Base-by-base conservation (phyloP, 1,139 yeast genomes). In the Yarrowia galli region DNA sequence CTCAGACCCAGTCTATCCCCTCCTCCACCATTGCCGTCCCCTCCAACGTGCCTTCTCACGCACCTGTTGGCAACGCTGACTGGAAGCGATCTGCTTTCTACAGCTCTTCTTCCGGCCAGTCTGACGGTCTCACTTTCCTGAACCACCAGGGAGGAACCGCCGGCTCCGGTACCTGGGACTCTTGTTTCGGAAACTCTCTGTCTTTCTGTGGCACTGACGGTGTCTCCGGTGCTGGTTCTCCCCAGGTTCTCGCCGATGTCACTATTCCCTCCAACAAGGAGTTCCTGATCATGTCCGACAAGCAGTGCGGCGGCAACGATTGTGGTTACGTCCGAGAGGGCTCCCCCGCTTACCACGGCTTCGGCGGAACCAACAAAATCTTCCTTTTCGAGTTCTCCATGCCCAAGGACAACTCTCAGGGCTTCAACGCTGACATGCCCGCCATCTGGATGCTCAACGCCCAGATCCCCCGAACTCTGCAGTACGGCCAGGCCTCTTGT, bases 381-480 rank as follows among this genome's bases (percentile, higher is more conserved):
- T 93, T 93, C 77, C 85, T 91, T 73, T 91, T 95, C 78, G 97
- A 92, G 80, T 93, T 95, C 80, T 81, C 84, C 75, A 93, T 93
- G 98, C 98, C 99, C 67, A 79, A 83, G 68, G 97, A 90, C 73
- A 71, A 80, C 56, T 78, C 76, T 67, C 70, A 75, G 40, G 68
- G 79, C 38, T 81, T 82, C 72, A 84, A 87, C 76, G 85, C 84
- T 76, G 93, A 93, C 78, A 92, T 92, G 97, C 98, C 98, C 68
- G 98, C 98, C 53, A 87, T 93, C 75, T 93, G 98, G 99, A 82
- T 93, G 76, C 85, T 93, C 77, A 93, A 93, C 76, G 97, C 98
- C 56, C 89, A 91, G 79, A 91, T 93, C 74, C 97, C 98, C 75
- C 88, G 98, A 82, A 93, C 97, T 68, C 79, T 90, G 70, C 98